Evolutionary conservation across 345 rosid genomes (phyloP).

Genomic region (Luvunga scandens): DNA sequence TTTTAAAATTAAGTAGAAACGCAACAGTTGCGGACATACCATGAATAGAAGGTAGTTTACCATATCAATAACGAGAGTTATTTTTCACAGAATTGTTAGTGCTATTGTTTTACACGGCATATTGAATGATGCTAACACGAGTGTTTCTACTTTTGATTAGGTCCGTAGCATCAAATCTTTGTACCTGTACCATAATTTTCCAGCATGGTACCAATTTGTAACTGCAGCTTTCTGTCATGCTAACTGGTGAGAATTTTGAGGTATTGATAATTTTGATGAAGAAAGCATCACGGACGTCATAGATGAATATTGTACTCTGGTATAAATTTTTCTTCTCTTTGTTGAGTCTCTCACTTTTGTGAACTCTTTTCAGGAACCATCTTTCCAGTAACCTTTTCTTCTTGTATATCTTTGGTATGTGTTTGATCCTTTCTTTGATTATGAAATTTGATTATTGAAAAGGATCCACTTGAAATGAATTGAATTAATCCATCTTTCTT

Average conservation of each 20-base stretch:
- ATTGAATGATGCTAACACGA: not conserved
- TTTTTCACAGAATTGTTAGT: not conserved
- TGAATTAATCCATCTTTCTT: constrained; percentile 9
- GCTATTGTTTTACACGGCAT: not conserved
- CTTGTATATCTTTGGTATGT: constrained; percentile 90
- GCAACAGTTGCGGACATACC: not conserved
- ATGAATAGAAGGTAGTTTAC: not conserved
- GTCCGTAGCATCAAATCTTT: constrained; percentile 57
- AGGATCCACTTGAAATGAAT: constrained; percentile 12
- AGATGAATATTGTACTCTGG: not conserved
- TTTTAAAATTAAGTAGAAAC: not conserved
- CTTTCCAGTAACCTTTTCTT: constrained; percentile 96
- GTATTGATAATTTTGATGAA: not conserved
- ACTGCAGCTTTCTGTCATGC: constrained; percentile 94
- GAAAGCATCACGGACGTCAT: not conserved
- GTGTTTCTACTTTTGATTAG: constrained; percentile 26
- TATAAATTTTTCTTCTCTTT: not conserved
- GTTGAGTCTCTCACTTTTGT: constrained; percentile 5
- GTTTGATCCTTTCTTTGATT: constrained; percentile 17
- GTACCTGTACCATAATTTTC: constrained; percentile 75
- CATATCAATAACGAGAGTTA: not conserved
- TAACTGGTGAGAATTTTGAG: constrained; percentile 62
- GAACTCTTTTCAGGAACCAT: constrained; percentile 66
- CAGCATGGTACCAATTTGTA: constrained; percentile 88
- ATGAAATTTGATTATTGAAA: not conserved